Conservation (phyloP, 208 protist species). For the Crithidia sp. region DNA sequence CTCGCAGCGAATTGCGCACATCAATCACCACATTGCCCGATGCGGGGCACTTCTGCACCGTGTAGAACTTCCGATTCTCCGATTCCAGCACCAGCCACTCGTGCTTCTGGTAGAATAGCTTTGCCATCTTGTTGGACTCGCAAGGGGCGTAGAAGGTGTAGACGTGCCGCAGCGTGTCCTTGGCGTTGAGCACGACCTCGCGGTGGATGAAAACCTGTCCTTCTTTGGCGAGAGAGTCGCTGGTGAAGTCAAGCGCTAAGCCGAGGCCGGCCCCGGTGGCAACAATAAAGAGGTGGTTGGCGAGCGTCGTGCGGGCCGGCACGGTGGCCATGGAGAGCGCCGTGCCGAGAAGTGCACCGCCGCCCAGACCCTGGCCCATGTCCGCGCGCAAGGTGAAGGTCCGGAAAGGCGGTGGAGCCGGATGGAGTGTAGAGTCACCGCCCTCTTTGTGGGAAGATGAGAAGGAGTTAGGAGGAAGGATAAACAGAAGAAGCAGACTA, state of each 20-base stretch:
- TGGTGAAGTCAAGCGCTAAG: slow-evolving; percentile 81
- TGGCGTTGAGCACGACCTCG: slow-evolving; percentile 82
- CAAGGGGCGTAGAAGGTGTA: slow-evolving; percentile 90
- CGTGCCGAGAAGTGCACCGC: slow-evolving; percentile 63
- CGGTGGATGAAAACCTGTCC: slow-evolving; percentile 87
- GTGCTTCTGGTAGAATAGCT: slow-evolving; percentile 86
- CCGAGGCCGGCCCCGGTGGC: slow-evolving; percentile 59
- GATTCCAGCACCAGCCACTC: slow-evolving; percentile 92
- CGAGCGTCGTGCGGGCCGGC: slow-evolving; percentile 51
- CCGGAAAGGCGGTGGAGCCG: no score
- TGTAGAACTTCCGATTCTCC: slow-evolving; percentile 75
- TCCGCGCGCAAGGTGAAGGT: no score
- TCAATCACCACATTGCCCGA: slow-evolving; percentile 89
- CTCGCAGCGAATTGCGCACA: slow-evolving; percentile 75
- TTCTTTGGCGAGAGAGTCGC: slow-evolving; percentile 79
- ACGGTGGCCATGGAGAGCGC: slow-evolving; percentile 63
- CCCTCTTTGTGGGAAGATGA: no score
- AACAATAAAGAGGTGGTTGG: slow-evolving; percentile 71
- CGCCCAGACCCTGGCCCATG: slow-evolving; percentile 88
- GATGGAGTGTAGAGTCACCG: no score
- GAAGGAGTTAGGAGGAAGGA: no score
- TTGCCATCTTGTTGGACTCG: slow-evolving; percentile 67
- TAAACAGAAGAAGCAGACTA: no score
- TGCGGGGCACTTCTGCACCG: slow-evolving; percentile 86
- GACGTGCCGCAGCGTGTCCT: slow-evolving; percentile 85